Evolutionary conservation across 768 basidiomycete genomes (phyloP), one percentile per base, ranked within the genome.

Genomic region (Trametes coccinea): DNA sequence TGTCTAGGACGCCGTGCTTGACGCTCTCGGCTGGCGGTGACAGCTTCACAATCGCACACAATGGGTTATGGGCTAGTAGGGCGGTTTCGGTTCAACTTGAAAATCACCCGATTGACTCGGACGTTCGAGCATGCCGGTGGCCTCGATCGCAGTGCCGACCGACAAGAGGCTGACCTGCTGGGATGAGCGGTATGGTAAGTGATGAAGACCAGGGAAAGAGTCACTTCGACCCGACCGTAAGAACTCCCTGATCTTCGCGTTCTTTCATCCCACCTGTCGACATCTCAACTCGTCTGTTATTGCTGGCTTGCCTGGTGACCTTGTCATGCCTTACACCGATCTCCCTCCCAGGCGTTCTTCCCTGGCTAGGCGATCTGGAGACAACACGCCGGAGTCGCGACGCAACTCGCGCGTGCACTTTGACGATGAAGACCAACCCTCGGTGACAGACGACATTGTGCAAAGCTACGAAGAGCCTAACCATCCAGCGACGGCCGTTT

Each of bases 301-400:
- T 3, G n/a, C 13, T 44, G 41, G 31, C 43, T 53, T 22, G 4
- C 33, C 30, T 17, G 27, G 27, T 13, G 44, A 45, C 17, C 39
- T 52, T 43, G 29, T 7, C n/a, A 67, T 67, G 66, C 60, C 66
- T 0, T 67, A 64, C 46, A 64, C 66, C n/a, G 60, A 63, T 33
- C 53, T 64, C 13, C 64, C 64, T 43, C 62, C 59, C 13, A 60
- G 60, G 9, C 60, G 59, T 17, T 61, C 62, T 16, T 55, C 56
- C 9, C 13, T 59, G n/a, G 51, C 52, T 44, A 40, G 52, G n/a
- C 52, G 46, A 2, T 41, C 51, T 22, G 50, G 37, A 3, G 22
- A 59, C 17, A 17, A 31, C 14, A 11, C 49, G 5, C 9, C 41
- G 2, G 49, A 44, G 13, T 29, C 56, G n/a, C 43, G 62, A 8